Base-by-base conservation (phyloP, 176 grass and related monocot genomes). In the Miscanthus lutarioriparius region DNA sequence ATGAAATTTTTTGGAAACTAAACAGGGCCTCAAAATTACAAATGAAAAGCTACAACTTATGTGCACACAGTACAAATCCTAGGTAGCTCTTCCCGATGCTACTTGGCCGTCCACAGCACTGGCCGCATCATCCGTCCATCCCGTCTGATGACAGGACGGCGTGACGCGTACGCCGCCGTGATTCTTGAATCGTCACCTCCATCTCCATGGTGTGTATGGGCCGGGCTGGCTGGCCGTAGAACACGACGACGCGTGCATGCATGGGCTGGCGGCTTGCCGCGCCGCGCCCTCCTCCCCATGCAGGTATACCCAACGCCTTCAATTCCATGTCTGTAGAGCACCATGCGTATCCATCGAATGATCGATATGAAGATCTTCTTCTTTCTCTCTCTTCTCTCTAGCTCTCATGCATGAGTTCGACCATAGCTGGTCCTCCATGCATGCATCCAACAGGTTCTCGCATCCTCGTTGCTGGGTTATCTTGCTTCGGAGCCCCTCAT, bases 401-500 rank as follows among this genome's bases (percentile, higher is more conserved):
- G 3, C 11, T 64, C 30, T 16, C 58, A 1, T 35, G 67, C 13
- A 32, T 7, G 41, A 19, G 23, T 72, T 25, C 36, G 58, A 11
- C 28, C 49, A 56, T 56, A 37, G 47, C 9, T 43, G 16, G 40
- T 6, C 39, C 10, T 7, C 6, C n/a, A 22, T 40, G 10, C 16
- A 16, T 70, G 30, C 16, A 38, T 44, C 12, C 47, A 47, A 7
- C 66, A 16, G 2, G 10, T 38, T 7, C 2, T 54, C 41, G 28
- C 40, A 23, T 36, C 49, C 30, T 33, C 14, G 17, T 4, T 49
- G 32, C 30, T n/a, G 5, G 69, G 20, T 84, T 84, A 88, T 71
- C 86, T 84, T 53, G 86, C 89, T 68, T 91, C 89, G 1, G 84
- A 83, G 10, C 63, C 69, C 70, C 72, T 76, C 93, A 95, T 88